Conservation (phyloP, 2,329 filamentous ascomycete genomes). For the Aspergillus caelatus region DNA sequence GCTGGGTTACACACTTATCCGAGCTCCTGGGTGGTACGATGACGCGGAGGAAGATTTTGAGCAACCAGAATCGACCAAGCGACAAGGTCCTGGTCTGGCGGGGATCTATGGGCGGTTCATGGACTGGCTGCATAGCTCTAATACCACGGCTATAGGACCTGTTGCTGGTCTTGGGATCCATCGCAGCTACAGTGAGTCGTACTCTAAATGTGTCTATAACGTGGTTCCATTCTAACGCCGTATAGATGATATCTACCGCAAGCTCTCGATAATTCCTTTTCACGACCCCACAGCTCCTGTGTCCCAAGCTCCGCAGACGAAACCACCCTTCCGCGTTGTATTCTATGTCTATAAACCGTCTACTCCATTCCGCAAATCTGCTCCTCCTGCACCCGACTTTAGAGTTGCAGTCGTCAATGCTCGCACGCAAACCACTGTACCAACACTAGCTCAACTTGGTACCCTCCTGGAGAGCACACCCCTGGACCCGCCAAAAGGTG, state of each 20-base stretch:
- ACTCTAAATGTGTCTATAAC: background rate
- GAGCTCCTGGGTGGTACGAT: conserved; percentile 61
- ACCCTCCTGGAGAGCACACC: conserved; percentile 74
- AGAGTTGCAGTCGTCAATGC: conserved; percentile 81
- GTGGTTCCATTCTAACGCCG: conserved; percentile 39
- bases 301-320: conserved; percentile 27
- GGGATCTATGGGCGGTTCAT: conserved; percentile 38
- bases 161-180: conserved; percentile 58
- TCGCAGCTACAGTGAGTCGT: conserved; percentile 52
- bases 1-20: conserved; percentile 76
- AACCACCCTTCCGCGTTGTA: conserved; percentile 68
- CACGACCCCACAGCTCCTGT: conserved; percentile 60
- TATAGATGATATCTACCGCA: conserved; percentile 71
- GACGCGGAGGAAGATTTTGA: conserved; percentile 25
- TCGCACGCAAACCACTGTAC: conserved; percentile 66
- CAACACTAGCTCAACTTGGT: conserved; percentile 71
- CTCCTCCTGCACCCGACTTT: conserved; percentile 78
- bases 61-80: conserved; percentile 7
- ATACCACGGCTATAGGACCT: conserved; percentile 47
- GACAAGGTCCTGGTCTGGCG: conserved; percentile 28
- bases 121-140: conserved; percentile 34
- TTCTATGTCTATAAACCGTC: conserved; percentile 82
- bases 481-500: conserved; percentile 60
- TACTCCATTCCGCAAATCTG: conserved; percentile 74
- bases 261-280: conserved; percentile 72